Conservation (phyloP, 495 filamentous ascomycete genomes). For the Neurospora intermedia region DNA sequence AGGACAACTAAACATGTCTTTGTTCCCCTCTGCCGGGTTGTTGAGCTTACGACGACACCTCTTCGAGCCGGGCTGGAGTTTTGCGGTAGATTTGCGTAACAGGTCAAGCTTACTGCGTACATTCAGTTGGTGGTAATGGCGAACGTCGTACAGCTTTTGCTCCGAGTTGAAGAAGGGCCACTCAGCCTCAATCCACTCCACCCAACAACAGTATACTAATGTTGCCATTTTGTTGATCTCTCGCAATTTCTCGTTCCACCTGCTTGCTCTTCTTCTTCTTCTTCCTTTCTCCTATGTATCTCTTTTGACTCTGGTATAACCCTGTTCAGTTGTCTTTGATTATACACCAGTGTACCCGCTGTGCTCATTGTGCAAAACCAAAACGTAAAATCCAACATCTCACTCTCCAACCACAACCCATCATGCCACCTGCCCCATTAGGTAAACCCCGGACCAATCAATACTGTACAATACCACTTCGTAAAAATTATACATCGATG, state of each 20-base stretch:
- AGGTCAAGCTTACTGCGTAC: too few species aligned
- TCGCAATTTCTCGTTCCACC: background rate
- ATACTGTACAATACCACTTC: background rate
- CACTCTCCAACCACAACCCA: background rate
- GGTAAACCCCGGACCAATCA: background rate
- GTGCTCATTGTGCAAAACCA: too few species aligned
- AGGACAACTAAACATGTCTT: background rate
- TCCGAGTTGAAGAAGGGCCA: background rate
- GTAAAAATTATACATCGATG: background rate
- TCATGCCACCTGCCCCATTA: background rate
- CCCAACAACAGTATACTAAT: background rate
- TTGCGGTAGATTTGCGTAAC: too few species aligned
- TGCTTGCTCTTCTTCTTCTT: background rate
- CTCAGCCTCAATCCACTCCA: background rate
- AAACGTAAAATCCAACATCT: too few species aligned
- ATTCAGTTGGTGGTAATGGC: too few species aligned
- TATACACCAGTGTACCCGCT: too few species aligned
- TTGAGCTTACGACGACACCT: background rate
- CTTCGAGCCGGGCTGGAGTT: background rate
- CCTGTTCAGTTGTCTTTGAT: too few species aligned
- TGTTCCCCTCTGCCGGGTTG: background rate
- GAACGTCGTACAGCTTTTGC: background rate
- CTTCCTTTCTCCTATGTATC: too few species aligned
- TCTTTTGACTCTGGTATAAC: too few species aligned
- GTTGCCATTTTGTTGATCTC: background rate